Evolutionary conservation across 2,329 filamentous ascomycete species (phyloP), one percentile per base, ranked within the genome.

Genomic region (Didymella arachidicola): DNA sequence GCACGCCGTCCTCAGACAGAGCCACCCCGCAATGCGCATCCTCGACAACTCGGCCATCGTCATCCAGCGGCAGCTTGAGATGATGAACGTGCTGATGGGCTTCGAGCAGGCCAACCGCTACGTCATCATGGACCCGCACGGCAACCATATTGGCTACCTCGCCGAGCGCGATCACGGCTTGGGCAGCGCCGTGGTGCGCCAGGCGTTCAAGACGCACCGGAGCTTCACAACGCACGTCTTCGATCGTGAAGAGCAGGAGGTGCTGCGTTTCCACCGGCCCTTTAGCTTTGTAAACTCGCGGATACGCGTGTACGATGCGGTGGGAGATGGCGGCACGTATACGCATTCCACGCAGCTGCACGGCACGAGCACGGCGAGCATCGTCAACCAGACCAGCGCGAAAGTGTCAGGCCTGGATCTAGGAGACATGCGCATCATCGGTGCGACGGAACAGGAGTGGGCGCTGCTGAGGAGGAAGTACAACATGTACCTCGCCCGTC

Each of bases 21-120:
- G 76, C 1, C 87, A 89, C 63, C 86, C 86, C 0, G 85, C 86
- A 1, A 80, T 82, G 53, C 78, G 79, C 7, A 79, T 89, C 19
- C 77, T 89, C 19, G 80, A 83, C 42, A 87, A 89, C 67, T 87
- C 86, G 2, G 82, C 84, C 8, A 78, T 89, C 43, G 82, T 89
- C 7, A 81, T 89, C 10, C 86, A 88, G 64, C 79, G 87, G 30
- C 86, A 89, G 66, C 69, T 89, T 27, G 87, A 89, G 69, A 82
- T 88, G 78, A 87, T 88, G 84, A 89, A 88, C 72, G 79, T 89
- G 10, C 80, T 89, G 67, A 76, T 88, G 72, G 86, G 87, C 1
- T 88, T 88, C 63, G 87, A 89, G 72, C 87, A 89, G 71, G 86
- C 87, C 12, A 89, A 89, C 67, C 82, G 82, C 71, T 89, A 89